A percentile compares a stretch with the other conserved stretches of the same genome.
Conservation (phyloP, 257 asterid species). For the Marsdenia floribunda region DNA sequence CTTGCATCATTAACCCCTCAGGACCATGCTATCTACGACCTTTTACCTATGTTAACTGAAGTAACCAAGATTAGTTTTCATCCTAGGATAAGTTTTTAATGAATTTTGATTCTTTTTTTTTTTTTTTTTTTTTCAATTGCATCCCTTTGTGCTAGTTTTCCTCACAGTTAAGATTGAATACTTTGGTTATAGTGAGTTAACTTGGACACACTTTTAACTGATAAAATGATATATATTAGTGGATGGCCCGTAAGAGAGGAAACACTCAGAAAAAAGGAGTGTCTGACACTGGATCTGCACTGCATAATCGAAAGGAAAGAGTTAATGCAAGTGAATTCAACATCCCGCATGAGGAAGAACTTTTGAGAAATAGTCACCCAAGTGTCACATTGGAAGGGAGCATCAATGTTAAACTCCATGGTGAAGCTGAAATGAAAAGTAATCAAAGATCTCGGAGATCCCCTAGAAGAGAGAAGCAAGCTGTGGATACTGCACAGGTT, state of each 20-base stretch:
- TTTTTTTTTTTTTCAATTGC: constrained; percentile 2
- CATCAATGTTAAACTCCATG: constrained; percentile 26
- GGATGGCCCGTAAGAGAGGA: constrained; percentile 32
- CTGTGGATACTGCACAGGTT: constrained; percentile 22
- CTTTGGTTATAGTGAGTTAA: constrained; percentile 11
- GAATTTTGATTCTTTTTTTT: neutral
- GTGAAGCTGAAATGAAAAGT: constrained; percentile 38
- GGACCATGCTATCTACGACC: neutral
- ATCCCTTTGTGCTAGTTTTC: neutral
- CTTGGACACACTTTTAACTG: neutral
- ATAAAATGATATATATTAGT: neutral
- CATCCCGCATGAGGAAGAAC: constrained; percentile 31
- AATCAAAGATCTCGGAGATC: constrained; percentile 50
- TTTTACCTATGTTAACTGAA: neutral
- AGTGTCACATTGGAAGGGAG: constrained; percentile 28
- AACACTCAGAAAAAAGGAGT: constrained; percentile 39
- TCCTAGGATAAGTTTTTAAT: neutral
- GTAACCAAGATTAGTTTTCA: neutral
- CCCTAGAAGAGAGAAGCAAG: constrained; percentile 45
- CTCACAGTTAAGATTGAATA: neutral
- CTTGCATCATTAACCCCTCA: neutral
- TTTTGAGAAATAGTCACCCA: constrained; percentile 34
- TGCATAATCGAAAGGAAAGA: constrained; percentile 36
- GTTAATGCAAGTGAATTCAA: constrained; percentile 28
- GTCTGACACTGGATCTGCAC: constrained; percentile 37